These are phyloP conservation scores for Didymella glomerata DNA, from an alignment of 2,329 filamentous ascomycete species.

Conservation along the genomic window DNA sequence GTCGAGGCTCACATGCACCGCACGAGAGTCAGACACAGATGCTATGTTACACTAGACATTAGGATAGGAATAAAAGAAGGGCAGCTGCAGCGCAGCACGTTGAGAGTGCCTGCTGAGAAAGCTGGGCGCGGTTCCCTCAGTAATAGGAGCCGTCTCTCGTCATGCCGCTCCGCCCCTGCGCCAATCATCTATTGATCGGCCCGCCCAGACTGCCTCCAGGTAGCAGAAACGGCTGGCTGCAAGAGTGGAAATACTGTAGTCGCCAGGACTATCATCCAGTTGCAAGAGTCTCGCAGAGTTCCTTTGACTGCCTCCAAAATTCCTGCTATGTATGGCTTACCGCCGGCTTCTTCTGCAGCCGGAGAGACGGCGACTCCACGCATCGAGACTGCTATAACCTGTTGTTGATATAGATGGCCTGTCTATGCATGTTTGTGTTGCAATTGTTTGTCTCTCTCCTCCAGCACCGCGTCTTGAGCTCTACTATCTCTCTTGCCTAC, in stretches of 20 bases:
- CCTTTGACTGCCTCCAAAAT: too few relatives aligned
- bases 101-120: constrained; percentile 24
- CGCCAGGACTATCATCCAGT: too few relatives aligned
- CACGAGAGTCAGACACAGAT: constrained; percentile 19
- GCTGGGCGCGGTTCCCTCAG: constrained; percentile 10
- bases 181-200: constrained; percentile 30
- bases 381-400: not conserved
- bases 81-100: constrained; percentile 28
- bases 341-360: too few relatives aligned
- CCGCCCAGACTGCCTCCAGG: constrained; percentile 14
- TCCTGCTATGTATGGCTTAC: too few relatives aligned
- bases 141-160: constrained; percentile 29
- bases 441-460: not conserved
- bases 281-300: too few relatives aligned
- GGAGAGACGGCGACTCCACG: too few relatives aligned
- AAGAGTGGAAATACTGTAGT: too few relatives aligned
- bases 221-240: too few relatives aligned
- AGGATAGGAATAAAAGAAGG: constrained; percentile 17
- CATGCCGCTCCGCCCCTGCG: constrained; percentile 37
- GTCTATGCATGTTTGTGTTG: not conserved
- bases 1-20: constrained; percentile 22
- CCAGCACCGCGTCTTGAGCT: not conserved
- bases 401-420: not conserved
- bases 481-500: not conserved
- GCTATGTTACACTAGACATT: constrained; percentile 29